Base-by-base conservation (phyloP, 2,329 filamentous ascomycete species). In the Colletotrichum agaves region DNA sequence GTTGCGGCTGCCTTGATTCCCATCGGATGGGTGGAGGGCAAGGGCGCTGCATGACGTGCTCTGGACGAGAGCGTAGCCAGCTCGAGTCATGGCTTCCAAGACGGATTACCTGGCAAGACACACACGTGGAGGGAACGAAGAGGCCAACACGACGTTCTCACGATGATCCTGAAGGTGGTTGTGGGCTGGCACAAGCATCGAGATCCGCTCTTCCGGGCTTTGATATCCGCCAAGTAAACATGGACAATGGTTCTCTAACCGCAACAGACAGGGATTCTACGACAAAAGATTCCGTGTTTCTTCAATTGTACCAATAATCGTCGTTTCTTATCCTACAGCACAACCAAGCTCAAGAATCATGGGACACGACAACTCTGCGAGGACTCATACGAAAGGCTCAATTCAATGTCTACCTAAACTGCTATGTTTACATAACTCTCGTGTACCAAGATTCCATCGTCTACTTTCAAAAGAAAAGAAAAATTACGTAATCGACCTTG, bases 1-100 rank as follows among this genome's bases (percentile, higher is more conserved):
- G 90, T 98, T 69, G 95, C 94, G 31, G 95, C 93, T 2, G 95
- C 94, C 10, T 77, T 99, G 79, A 88, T 98, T 78, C 94, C 94
- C 0, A 85, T 96, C 60, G 94, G 93, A 2, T 97, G 93, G 93
- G 88, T 84, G 73, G 91, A 93, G 66, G 85, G 85, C 2, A 71
- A 81, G 27, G 84, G 84, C 2, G 83, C 81, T 55, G 49, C 46
- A 13, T 67, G 57, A 67, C 27, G 27, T 57, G 63, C 19, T 53
- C 47, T 23, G 17, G 19, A 47, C 19, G 61, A 15, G 33, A 15
- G 17, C 15, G 31, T 50, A 37, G 15, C 15, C 46, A 65, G 10
- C 41, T 19, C 21, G 47, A 59, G 41, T 59, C 53, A 59, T 47
- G 52, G n/a, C 21, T 31, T 49, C 23, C 21, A 49, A 46, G 46